Evolutionary conservation across 2,329 filamentous ascomycete genomes (phyloP), one percentile per base, ranked within the genome.

Genomic region (Fusarium falciforme): DNA sequence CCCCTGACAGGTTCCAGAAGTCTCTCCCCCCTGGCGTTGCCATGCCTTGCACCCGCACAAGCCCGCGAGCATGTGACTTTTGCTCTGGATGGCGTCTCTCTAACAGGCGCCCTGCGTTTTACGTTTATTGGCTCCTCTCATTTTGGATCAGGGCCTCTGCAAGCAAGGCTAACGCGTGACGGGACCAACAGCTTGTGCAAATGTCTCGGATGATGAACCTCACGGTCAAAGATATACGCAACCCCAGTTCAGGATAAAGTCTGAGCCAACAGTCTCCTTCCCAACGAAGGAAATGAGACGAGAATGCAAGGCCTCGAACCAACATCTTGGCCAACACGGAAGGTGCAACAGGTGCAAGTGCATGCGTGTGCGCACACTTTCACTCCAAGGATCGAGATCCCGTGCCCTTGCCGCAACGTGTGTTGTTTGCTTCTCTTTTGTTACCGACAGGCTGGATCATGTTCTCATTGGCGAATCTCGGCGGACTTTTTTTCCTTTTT

Each of bases 31-130:
- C 62, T 62, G 57, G 8, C 54, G 17, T 61, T 44, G 61, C 55
- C 58, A 65, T 77, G 69, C 74, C 22, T 62, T 77, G 68, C 70
- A 70, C 68, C 76, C 76, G 75, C 76, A 75, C 76, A 71, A 70
- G 71, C 72, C 68, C 58, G 16, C 11, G 66, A 74, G 38, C 76
- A 78, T 78, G 76, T 78, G 76, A 78, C 73, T 49, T 67, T 49
- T 67, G 58, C 38, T 42, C 57, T 64, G 36, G 52, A 47, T 31
- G 68, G 66, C 62, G 68, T 71, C 72, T 27, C 61, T 55, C 36
- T 58, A 68, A 38, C 47, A 60, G 58, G 27, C 40, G 47, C 47
- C 49, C 35, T 70, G 27, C 69, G 61, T 75, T 47, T 64, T 73
- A 40, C 55, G 59, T 71, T 59, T 58, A 62, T 72, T 68, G 66